Evolutionary conservation across 305 asterid genomes (phyloP), one percentile per base, ranked within the genome.

Genomic region (Fraxinus angustifolia): DNA sequence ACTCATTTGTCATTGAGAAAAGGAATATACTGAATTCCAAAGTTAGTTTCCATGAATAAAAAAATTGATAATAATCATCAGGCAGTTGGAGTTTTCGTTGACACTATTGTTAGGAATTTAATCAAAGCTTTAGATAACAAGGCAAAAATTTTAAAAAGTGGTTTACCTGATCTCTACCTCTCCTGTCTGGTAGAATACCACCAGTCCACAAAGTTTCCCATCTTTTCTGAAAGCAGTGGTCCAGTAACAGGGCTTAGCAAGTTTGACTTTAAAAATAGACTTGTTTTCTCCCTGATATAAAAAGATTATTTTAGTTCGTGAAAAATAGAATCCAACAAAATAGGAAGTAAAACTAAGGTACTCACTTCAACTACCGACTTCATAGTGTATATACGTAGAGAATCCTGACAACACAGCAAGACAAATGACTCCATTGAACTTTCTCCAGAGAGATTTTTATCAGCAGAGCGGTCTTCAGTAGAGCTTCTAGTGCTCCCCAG

Each of bases 211-310:
- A 79, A 80, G 85, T 78, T 78, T 82, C 81, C 81, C 92, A 77
- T 88, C 90, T 85, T 86, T 92, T 83, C 81, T 77, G 82, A 93
- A 86, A 83, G 92, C 82, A 76, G 89, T 80, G 70, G 99, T 87
- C 97, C 97, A 93, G 84, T 91, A 89, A 77, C 95, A 95, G 83
- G 94, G 93, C 86, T 90, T 92, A 53, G 89, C 83, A 40, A 93
- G 96, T 86, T 92, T 90, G 85, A 93, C 88, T 89, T 95, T 93
- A 80, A 76, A 79, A 80, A 88, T 83, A 80, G 87, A 83, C 83
- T 93, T 95, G 67, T 81, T 90, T 76, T 90, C 90, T 76, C 97
- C 99, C 99, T 95, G 87, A 33, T 75, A 78, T 67, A 76, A 62
- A 62, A 81, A 80, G 58, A 83, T 70, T 31, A 84, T 71, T 62